Evolutionary conservation across 2,329 filamentous ascomycete genomes (phyloP), one percentile per base, ranked within the genome.

Genomic region (Trichoderma hamatum): DNA sequence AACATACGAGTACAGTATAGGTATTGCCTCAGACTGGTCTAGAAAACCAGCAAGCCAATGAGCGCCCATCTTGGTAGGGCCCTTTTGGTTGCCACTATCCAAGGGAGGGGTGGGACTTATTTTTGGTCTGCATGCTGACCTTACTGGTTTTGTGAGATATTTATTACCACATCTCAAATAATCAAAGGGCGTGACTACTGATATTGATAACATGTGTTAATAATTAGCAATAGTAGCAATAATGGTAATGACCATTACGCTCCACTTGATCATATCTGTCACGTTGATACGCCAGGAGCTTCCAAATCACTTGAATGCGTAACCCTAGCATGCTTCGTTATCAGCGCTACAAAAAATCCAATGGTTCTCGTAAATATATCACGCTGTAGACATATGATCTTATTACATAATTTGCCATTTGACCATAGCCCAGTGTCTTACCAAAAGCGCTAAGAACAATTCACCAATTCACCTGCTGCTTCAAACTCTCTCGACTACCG

Each of bases 11-110:
- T 30, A 30, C 9, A n/a, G 30, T 7, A 30, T 7, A 30, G 9
- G 30, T 26, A 28, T 16, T 19, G 7, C 5, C 24, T 60, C 21
- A n/a, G 58, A 30, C 26, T 61, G 24, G 34, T 34, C 10, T 10
- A 11, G n/a, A n/a, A 39, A 39, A 59, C 14, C 6, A 59, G 21
- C 21, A 28, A 5, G 13, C 34, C 34, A 36, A 36, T 36, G 34
- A 36, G 34, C 13, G 34, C 13, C 34, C 34, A 36, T 36, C 34
- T 30, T 16, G 36, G 16, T n/a, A 24, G 46, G 46, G 46, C 46
- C 19, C 26, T 62, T 61, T 30, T 36, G 59, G n/a, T 62, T 62
- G 59, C 59, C 59, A 32, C 59, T 43, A 49, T 62, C 39, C 30
- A 62, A 62, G 28, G 59, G 39, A 43, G 39, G 39, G 39, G 39